Conservation (phyloP, 305 asterid genomes). For the Coffea humblotiana region DNA sequence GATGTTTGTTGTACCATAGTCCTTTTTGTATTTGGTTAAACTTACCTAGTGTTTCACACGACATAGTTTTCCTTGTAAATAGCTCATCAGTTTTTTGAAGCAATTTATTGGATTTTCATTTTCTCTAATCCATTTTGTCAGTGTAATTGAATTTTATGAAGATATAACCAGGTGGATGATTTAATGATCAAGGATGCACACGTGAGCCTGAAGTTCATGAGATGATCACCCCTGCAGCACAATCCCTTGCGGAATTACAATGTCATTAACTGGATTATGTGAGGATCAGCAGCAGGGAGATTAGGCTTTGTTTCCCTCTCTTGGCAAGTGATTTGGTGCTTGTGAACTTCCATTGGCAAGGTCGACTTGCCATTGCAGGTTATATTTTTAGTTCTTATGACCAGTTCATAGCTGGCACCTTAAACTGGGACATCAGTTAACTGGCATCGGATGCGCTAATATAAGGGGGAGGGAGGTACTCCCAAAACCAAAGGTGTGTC, state of each 20-base stretch:
- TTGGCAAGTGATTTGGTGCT: background rate
- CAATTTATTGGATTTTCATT: slow-evolving; percentile 16
- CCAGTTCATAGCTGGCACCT: background rate
- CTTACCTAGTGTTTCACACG: background rate
- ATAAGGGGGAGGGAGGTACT: background rate
- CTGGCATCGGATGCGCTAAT: too few species aligned
- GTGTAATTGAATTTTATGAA: background rate
- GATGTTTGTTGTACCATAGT: slow-evolving; percentile 10
- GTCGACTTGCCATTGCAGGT: background rate
- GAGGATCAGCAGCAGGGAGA: background rate
- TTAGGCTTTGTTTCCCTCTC: background rate
- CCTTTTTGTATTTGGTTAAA: background rate
- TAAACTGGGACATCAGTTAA: background rate
- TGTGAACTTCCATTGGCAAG: background rate
- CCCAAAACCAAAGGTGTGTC: background rate
- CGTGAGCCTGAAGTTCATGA: background rate
- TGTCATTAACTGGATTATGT: background rate
- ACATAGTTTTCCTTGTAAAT: slow-evolving; percentile 19
- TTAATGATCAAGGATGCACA: background rate
- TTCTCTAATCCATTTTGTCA: too few species aligned
- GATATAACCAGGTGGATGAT: background rate
- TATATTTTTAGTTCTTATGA: too few species aligned
- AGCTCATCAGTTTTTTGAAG: slow-evolving; percentile 18
- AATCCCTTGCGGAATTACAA: background rate
- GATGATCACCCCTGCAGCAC: background rate